phyloP scores from a whole-genome alignment of 768 basidiomycete genomes.

The Auriculariales sp. region DNA sequence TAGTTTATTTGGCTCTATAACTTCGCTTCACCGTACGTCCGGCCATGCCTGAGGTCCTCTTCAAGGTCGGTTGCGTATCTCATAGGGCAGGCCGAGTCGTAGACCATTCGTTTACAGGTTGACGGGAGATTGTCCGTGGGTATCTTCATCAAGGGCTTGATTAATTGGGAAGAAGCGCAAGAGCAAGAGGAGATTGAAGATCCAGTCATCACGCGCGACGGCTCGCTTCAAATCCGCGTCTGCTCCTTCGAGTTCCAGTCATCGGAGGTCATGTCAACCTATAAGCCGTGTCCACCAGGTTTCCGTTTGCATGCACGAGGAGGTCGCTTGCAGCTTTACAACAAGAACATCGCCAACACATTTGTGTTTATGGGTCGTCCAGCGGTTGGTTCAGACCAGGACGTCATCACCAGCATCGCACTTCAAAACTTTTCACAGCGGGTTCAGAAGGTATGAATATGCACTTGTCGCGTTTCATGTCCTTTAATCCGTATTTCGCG shows the following conservation, averaged over 20 bases:
- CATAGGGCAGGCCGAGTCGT: no score
- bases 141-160: conserved; percentile 45
- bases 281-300: conserved; percentile 34
- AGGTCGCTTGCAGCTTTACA: conserved; percentile 42
- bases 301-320: conserved; percentile 44
- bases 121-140: conserved; percentile 48
- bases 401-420: conserved; percentile 44
- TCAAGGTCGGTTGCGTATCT: no score
- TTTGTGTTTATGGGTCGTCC: conserved; percentile 44
- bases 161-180: conserved; percentile 45
- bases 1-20: no score
- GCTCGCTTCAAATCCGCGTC: conserved; percentile 44
- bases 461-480: no score
- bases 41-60: no score
- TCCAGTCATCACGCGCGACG: conserved; percentile 15
- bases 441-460: conserved; percentile 41
- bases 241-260: conserved; percentile 46
- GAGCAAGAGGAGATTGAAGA: conserved; percentile 1
- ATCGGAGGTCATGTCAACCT: conserved; percentile 30
- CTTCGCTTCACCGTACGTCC: no score
- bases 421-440: conserved; percentile 41
- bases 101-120: conserved; percentile 26
- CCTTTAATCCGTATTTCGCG: background rate
- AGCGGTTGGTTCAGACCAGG: conserved; percentile 27
- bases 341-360: conserved; percentile 34